phyloP scores from a whole-genome alignment of 2,329 filamentous ascomycete species.

The Hypoxylon sp. region DNA sequence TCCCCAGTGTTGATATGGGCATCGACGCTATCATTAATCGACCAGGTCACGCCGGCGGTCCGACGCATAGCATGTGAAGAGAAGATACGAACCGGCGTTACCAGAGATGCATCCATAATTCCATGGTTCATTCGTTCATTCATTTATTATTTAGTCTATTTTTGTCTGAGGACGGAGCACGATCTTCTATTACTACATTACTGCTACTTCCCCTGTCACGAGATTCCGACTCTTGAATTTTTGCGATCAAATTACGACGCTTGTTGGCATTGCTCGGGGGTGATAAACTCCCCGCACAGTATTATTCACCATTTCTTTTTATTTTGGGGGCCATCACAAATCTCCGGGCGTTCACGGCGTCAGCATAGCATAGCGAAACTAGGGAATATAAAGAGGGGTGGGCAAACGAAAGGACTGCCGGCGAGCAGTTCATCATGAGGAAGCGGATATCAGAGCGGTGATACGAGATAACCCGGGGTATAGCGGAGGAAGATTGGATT shows the following conservation, averaged over 20 bases:
- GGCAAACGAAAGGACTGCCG: slow-evolving; percentile 27
- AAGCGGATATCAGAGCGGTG: slow-evolving; percentile 10
- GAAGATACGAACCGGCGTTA: slow-evolving; percentile 4
- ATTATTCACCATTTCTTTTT: slow-evolving; percentile 21
- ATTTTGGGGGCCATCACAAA: slow-evolving; percentile 7
- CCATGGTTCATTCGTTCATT: slow-evolving; percentile 12
- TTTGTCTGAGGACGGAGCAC: slow-evolving; percentile 1
- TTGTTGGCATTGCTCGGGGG: slow-evolving; percentile 8
- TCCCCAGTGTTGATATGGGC: slow-evolving; percentile 72
- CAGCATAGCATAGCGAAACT: slow-evolving; percentile 41
- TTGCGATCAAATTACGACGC: slow-evolving; percentile 15
- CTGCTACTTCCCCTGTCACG: slow-evolving; percentile 7
- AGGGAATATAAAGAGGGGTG: slow-evolving; percentile 35
- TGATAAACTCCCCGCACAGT: background rate
- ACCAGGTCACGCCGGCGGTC: slow-evolving; percentile 51
- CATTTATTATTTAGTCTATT: slow-evolving; percentile 11
- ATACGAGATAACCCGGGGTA: slow-evolving; percentile 10
- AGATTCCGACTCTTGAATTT: slow-evolving; percentile 5
- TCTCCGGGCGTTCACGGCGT: slow-evolving; percentile 39
- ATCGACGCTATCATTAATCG: slow-evolving; percentile 73
- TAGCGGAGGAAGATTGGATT: slow-evolving; percentile 37
- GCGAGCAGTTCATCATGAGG: slow-evolving; percentile 31
- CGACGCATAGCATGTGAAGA: slow-evolving; percentile 45
- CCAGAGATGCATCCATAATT: slow-evolving; percentile 6
- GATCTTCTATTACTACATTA: slow-evolving; percentile 6